Conservation (phyloP, 768 basidiomycete genomes). For the Boletus barrowsii region DNA sequence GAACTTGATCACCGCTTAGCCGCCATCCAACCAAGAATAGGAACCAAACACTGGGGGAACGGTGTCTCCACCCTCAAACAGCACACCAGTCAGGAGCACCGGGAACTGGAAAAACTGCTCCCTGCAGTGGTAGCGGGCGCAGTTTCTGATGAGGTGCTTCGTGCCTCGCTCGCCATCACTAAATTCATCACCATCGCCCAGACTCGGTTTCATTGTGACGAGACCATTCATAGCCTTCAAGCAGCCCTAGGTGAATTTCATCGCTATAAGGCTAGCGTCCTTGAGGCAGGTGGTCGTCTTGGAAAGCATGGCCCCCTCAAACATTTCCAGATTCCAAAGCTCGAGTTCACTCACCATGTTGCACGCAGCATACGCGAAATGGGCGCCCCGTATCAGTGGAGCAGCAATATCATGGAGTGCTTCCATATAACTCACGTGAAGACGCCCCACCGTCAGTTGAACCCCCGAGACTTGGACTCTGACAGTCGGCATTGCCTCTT, state of each 20-base stretch:
- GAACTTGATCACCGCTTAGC: slow-evolving; percentile 26
- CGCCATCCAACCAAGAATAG: slow-evolving; percentile 16
- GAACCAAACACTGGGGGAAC: slow-evolving; percentile 1
- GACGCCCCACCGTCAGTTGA: slow-evolving; percentile 1
- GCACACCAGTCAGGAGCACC: neutral
- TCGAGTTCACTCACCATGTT: slow-evolving; percentile 23
- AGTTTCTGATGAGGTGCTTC: slow-evolving; percentile 27
- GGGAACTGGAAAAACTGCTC: slow-evolving; percentile 7
- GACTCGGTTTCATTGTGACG: neutral
- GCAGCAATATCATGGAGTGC: slow-evolving; percentile 8
- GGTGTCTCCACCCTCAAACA: slow-evolving; percentile 10
- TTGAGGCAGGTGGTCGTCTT: neutral
- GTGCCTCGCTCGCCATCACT: slow-evolving; percentile 32
- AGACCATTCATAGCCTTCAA: neutral
- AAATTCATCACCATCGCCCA: slow-evolving; percentile 41
- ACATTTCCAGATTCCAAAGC: slow-evolving; percentile 13
- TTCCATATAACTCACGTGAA: slow-evolving; percentile 12
- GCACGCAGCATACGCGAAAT: slow-evolving; percentile 22
- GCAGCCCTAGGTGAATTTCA: slow-evolving; percentile 8
- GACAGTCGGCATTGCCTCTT: slow-evolving; percentile 7
- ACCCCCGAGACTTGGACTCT: neutral
- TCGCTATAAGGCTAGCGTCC: slow-evolving; percentile 4
- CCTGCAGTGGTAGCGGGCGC: neutral
- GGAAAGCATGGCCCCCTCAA: slow-evolving; percentile 3
- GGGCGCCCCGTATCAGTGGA: slow-evolving; percentile 28